Evolutionary conservation across 2,329 filamentous ascomycete species (phyloP).

Genomic region (Macrophomina tecta): DNA sequence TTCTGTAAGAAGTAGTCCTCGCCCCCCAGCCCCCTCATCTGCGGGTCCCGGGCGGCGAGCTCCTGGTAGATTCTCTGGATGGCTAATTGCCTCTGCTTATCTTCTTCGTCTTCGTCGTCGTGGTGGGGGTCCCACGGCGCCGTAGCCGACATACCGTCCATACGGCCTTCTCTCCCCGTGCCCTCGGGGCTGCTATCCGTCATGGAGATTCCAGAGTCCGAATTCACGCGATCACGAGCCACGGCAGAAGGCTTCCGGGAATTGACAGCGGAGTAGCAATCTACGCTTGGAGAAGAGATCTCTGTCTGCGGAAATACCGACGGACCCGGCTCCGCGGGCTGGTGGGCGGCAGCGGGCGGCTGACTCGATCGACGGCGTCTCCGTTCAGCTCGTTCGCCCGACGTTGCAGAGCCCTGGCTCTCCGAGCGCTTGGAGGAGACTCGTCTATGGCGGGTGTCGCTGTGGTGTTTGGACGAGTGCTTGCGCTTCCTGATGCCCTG

Average conservation of each 20-base stretch:
- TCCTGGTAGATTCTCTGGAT: constrained; percentile 21
- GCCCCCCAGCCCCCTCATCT: neutral
- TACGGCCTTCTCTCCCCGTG: constrained; percentile 29
- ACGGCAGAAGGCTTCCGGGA: constrained; percentile 20
- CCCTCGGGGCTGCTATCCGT: constrained; percentile 42
- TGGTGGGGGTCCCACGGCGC: constrained; percentile 8
- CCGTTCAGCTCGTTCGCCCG: constrained; percentile 20
- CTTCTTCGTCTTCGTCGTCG: constrained; percentile 31
- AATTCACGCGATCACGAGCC: constrained; percentile 28
- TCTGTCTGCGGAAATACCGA: neutral
- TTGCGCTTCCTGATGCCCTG: constrained; percentile 34
- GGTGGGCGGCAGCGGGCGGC: constrained; percentile 20
- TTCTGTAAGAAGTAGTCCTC: constrained; percentile 15
- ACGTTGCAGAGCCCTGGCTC: constrained; percentile 24
- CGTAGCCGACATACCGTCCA: constrained; percentile 5
- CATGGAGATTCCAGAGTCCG: constrained; percentile 39
- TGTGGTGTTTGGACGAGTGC: constrained; percentile 30
- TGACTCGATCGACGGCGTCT: constrained; percentile 19
- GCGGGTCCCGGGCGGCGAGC: neutral
- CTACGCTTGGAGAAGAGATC: constrained; percentile 14
- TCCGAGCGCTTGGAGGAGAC: constrained; percentile 24
- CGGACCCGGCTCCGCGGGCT: constrained; percentile 32
- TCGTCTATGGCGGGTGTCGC: constrained; percentile 31
- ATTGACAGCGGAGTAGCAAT: constrained; percentile 12
- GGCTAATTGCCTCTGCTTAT: constrained; percentile 24